These are phyloP conservation scores for Thermomyces lanuginosus DNA, from an alignment of 2,329 filamentous ascomycete genomes.

Conservation along the genomic window DNA sequence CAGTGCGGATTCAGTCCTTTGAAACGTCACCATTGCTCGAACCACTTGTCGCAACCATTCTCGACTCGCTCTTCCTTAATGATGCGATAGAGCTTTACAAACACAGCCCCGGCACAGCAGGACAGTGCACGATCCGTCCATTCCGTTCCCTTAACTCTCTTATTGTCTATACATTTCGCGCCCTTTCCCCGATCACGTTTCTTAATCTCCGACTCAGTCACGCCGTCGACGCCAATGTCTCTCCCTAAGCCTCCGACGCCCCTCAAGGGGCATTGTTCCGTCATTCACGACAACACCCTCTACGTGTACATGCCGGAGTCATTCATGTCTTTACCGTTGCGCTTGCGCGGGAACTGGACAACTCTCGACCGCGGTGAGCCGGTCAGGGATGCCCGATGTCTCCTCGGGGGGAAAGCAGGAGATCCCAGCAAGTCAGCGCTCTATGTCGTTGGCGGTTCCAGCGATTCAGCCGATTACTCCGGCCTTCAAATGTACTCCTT, in stretches of 20 bases:
- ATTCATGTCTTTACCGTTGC: conserved; percentile 57
- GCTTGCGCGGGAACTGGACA: conserved; percentile 56
- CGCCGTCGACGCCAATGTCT: too few relatives aligned
- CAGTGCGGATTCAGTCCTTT: too few relatives aligned
- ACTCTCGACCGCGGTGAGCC: conserved; percentile 47
- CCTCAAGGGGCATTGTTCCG: conserved; percentile 64
- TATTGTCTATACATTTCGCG: too few relatives aligned
- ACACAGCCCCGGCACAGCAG: too few relatives aligned
- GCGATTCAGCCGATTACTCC: conserved; percentile 41
- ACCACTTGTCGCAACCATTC: too few relatives aligned
- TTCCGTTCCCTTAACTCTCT: too few relatives aligned
- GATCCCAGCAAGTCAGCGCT: conserved; percentile 46
- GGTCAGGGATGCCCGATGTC: conserved; percentile 62
- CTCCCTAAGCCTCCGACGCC: conserved; percentile 53
- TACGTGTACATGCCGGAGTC: conserved; percentile 64
- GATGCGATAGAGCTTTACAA: too few relatives aligned
- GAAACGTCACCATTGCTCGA: too few relatives aligned
- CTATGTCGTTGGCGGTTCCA: conserved; percentile 67
- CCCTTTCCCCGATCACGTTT: too few relatives aligned
- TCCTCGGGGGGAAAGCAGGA: conserved; percentile 46
- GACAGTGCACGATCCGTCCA: too few relatives aligned
- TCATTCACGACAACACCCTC: conserved; percentile 63
- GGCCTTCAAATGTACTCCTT: conserved; percentile 60
- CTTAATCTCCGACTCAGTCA: too few relatives aligned
- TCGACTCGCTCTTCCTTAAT: too few relatives aligned